A percentile compares a stretch with the other conserved stretches of the same genome.
Conservation (phyloP, 345 rosid species). For the Odontarrhena argentea region DNA sequence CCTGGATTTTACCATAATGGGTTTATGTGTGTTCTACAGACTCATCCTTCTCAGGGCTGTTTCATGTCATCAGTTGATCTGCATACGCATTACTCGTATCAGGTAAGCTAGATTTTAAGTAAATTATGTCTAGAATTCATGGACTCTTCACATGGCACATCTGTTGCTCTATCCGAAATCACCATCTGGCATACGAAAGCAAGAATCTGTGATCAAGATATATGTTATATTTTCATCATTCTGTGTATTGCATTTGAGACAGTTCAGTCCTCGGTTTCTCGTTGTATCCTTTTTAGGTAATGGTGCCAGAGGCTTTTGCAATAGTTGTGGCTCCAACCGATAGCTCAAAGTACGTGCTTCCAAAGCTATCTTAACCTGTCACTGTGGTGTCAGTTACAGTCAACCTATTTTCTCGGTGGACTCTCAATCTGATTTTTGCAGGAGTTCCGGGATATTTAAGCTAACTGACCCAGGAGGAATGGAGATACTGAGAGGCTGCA, state of each 20-base stretch:
- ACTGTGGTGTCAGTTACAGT: neutral
- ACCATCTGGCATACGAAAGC: slow-evolving; percentile 8
- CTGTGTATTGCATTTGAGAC: neutral
- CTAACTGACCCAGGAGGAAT: slow-evolving; percentile 78
- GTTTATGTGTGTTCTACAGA: slow-evolving; percentile 52
- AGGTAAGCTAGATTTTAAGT: slow-evolving; percentile 27
- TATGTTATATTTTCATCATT: neutral
- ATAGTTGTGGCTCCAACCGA: slow-evolving; percentile 93
- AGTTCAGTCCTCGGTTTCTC: neutral
- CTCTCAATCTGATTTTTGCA: slow-evolving; percentile 33
- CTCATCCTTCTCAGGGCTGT: slow-evolving; percentile 94
- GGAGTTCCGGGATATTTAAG: slow-evolving; percentile 74
- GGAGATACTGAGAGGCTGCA: slow-evolving; percentile 65
- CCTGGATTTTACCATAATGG: neutral
- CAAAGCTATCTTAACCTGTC: neutral
- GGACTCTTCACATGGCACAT: neutral
- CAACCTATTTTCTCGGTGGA: neutral
- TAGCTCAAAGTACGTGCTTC: slow-evolving; percentile 58
- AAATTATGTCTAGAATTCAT: neutral
- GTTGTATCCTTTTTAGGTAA: slow-evolving; percentile 50
- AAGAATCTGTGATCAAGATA: neutral
- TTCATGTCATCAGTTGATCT: slow-evolving; percentile 92
- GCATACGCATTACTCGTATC: slow-evolving; percentile 74
- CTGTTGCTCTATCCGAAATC: neutral
- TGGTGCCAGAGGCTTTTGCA: slow-evolving; percentile 93